Percentiles rank a stretch among this genome's conserved stretches.
Conservation (phyloP, 331 rosid genomes). For the Erythrophleum ivorense region DNA sequence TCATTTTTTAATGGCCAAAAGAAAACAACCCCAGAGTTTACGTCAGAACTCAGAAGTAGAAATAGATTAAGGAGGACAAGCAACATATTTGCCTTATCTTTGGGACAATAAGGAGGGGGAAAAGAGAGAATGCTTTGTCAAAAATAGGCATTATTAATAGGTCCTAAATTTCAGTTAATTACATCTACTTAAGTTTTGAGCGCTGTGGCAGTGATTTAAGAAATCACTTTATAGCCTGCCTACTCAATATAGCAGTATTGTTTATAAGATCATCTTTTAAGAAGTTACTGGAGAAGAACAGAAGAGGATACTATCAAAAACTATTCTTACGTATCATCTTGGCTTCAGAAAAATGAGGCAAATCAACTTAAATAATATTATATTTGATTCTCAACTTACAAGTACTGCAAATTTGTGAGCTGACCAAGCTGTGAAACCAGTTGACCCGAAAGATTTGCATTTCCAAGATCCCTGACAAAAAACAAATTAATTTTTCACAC, state of each 20-base stretch:
- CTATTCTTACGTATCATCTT: slow-evolving; percentile 1
- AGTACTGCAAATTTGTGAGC: slow-evolving; percentile 76
- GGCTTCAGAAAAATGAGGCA: slow-evolving; percentile 15
- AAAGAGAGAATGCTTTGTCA: neutral
- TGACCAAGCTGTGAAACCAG: slow-evolving; percentile 78
- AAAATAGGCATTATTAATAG: neutral
- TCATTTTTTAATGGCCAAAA: neutral
- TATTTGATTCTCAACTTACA: slow-evolving; percentile 62
- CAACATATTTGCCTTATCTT: slow-evolving; percentile 6
- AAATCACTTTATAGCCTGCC: neutral
- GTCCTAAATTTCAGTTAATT: neutral
- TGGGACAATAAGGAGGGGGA: neutral
- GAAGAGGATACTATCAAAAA: neutral
- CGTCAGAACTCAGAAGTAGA: neutral
- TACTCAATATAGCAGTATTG: neutral
- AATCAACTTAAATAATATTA: neutral
- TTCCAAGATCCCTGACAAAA: slow-evolving; percentile 78
- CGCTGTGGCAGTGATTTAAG: neutral
- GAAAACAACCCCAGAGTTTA: slow-evolving; percentile 25
- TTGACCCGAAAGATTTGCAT: slow-evolving; percentile 82
- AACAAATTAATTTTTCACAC: slow-evolving; percentile 25
- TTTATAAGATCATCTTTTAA: neutral
- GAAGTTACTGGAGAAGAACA: neutral
- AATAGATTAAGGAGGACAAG: neutral
- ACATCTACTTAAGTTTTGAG: neutral